phyloP scores from a whole-genome alignment of 768 basidiomycete genomes.

The Paxillus ammoniavirescens region DNA sequence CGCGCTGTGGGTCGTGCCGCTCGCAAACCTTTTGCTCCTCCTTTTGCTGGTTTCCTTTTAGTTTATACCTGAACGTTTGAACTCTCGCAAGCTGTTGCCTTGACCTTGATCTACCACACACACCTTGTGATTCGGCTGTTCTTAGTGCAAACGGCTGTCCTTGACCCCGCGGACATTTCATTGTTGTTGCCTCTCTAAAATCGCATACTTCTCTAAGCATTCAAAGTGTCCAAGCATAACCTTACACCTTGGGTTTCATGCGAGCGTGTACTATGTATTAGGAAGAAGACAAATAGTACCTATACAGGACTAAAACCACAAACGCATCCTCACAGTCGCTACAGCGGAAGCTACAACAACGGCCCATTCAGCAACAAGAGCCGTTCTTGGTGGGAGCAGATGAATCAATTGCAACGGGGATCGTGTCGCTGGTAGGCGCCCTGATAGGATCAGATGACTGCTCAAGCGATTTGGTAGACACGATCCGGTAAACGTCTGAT shows the following conservation, averaged over 20 bases:
- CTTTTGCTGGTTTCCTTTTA: no score
- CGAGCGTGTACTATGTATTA: slow-evolving; percentile 13
- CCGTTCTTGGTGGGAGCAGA: slow-evolving; percentile 49
- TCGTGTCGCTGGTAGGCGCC: slow-evolving; percentile 78
- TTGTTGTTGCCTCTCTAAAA: no score
- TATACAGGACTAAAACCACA: slow-evolving; percentile 1
- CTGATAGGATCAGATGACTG: slow-evolving; percentile 74
- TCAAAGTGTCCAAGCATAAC: no score
- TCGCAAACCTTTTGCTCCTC: slow-evolving; percentile 65
- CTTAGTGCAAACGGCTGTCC: no score
- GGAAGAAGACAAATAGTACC: slow-evolving; percentile 22
- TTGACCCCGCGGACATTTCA: no score
- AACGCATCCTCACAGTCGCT: slow-evolving; percentile 1
- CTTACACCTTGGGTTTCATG: no score
- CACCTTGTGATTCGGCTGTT: no score
- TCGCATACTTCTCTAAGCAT: no score
- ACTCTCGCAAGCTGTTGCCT: no score
- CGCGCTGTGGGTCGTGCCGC: slow-evolving; percentile 76
- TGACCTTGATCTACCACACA: no score
- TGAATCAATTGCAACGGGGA: slow-evolving; percentile 74
- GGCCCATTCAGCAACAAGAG: slow-evolving; percentile 57
- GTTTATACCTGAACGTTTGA: no score
- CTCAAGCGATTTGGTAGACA: slow-evolving; percentile 93
- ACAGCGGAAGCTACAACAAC: not conserved
- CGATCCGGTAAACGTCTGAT: slow-evolving; percentile 95